phyloP scores from a whole-genome alignment of 139 green algal species.

The Chlorella sp. region DNA sequence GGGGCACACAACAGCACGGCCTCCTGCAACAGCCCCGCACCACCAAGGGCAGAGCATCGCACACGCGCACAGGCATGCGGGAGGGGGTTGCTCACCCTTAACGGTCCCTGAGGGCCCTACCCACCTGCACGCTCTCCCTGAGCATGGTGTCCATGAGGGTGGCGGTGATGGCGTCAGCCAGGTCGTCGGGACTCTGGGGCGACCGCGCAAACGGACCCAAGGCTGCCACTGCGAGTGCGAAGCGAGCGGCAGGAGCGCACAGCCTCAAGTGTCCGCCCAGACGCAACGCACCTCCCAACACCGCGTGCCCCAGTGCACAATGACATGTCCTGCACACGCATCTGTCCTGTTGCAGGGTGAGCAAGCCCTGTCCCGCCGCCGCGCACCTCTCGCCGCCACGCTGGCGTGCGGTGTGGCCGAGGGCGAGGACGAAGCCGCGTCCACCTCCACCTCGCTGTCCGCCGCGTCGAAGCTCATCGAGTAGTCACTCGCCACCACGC shows the following conservation, averaged over 20 bases:
- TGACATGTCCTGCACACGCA: no score
- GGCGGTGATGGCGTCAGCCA: neutral
- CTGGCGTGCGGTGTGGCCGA: neutral
- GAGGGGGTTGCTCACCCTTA: neutral
- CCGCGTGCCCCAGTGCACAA: no score
- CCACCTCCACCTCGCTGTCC: slow-evolving; percentile 9
- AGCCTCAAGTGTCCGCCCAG: no score
- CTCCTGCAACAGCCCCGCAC: neutral
- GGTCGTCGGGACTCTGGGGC: neutral
- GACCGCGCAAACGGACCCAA: no score
- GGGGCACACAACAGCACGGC: no score
- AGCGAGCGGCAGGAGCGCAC: no score
- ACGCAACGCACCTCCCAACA: no score
- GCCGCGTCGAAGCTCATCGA: slow-evolving; percentile 10
- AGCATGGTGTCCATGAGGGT: slow-evolving; percentile 1
- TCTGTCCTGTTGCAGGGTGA: no score
- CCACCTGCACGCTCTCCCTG: slow-evolving; percentile 10
- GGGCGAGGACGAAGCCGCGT: neutral
- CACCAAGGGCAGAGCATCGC: neutral
- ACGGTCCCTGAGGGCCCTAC: neutral
- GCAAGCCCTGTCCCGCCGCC: no score
- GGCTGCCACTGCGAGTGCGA: no score
- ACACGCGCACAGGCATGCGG: neutral
- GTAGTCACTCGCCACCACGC: slow-evolving; percentile 1
- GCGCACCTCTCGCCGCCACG: neutral